phyloP scores from a whole-genome alignment of 176 grass and related monocot species.

The Alloteropsis semialata region DNA sequence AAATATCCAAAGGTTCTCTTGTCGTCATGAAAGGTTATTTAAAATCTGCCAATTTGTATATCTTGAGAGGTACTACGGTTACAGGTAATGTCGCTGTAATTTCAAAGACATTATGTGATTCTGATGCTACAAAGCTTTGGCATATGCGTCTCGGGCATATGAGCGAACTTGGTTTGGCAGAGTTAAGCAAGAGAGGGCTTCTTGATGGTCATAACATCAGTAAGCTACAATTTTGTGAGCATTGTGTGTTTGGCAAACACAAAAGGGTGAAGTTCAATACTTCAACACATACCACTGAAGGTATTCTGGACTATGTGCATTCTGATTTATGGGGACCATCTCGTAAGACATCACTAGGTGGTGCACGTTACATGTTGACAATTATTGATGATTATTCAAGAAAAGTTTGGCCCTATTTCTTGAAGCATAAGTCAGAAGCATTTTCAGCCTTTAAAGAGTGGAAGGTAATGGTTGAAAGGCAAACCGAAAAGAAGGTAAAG shows the following conservation, averaged over 20 bases:
- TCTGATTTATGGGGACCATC: not conserved
- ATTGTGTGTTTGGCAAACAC: not conserved
- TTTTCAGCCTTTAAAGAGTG: constrained; percentile 16
- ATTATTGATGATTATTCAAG: constrained; percentile 18
- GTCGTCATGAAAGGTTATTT: not conserved
- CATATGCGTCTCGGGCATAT: not conserved
- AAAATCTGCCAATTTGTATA: not conserved
- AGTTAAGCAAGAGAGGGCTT: not conserved
- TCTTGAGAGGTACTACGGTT: not conserved
- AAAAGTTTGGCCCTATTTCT: constrained; percentile 16
- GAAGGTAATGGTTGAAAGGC: not conserved
- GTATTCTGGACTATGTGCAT: not conserved
- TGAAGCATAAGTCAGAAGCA: not conserved
- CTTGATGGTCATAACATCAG: not conserved
- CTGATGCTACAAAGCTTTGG: not conserved
- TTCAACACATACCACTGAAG: not conserved
- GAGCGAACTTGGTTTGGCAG: not conserved
- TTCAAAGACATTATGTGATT: not conserved
- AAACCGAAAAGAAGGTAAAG: constrained; percentile 16
- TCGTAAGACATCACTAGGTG: not conserved
- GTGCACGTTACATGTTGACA: not conserved
- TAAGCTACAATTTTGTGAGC: not conserved
- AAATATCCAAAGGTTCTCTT: too few relatives aligned
- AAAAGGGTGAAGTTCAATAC: constrained; percentile 8
- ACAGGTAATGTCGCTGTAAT: not conserved